Conservation (phyloP, 2,329 filamentous ascomycete species). For the Chaetomium globosum region DNA sequence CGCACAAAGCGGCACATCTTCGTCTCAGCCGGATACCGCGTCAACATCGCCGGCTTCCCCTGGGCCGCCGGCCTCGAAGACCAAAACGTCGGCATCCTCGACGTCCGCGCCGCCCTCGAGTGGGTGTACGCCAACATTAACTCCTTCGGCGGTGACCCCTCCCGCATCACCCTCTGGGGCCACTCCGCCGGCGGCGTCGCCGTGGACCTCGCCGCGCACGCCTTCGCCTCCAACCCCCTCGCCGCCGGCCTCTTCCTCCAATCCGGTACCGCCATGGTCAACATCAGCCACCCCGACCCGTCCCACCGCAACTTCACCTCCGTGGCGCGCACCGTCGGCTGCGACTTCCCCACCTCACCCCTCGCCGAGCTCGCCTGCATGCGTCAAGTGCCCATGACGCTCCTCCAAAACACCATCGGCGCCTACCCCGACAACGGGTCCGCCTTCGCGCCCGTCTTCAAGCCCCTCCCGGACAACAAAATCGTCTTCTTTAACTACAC, state of each 20-base stretch:
- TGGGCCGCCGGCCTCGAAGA: slow-evolving; percentile 38
- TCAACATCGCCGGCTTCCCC: slow-evolving; percentile 44
- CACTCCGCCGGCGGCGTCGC: slow-evolving; percentile 50
- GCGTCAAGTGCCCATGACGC: slow-evolving; percentile 41
- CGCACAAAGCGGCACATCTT: slow-evolving; percentile 46
- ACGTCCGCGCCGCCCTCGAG: slow-evolving; percentile 54
- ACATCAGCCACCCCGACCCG: slow-evolving; percentile 23
- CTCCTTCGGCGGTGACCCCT: slow-evolving; percentile 51
- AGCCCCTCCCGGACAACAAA: slow-evolving; percentile 38
- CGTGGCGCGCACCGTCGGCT: slow-evolving; percentile 43
- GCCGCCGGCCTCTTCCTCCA: slow-evolving; percentile 47
- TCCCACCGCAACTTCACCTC: slow-evolving; percentile 39
- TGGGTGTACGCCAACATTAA: slow-evolving; percentile 54
- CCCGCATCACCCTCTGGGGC: slow-evolving; percentile 50
- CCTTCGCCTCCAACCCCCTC: slow-evolving; percentile 52
- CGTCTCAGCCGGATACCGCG: slow-evolving; percentile 47
- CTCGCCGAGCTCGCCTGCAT: slow-evolving; percentile 44
- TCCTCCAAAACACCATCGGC: slow-evolving; percentile 42
- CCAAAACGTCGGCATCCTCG: slow-evolving; percentile 53
- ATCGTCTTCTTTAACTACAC: slow-evolving; percentile 42
- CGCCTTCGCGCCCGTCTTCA: slow-evolving; percentile 35
- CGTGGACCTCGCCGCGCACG: slow-evolving; percentile 49
- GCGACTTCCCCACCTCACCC: slow-evolving; percentile 37
- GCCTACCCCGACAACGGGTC: slow-evolving; percentile 38
- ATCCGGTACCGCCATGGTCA: slow-evolving; percentile 45